Percentiles rank a stretch among this genome's conserved stretches.
Evolutionary conservation across 192 early-diverging fungal genomes (phyloP).

Genomic region (Entomortierella parvispora): DNA sequence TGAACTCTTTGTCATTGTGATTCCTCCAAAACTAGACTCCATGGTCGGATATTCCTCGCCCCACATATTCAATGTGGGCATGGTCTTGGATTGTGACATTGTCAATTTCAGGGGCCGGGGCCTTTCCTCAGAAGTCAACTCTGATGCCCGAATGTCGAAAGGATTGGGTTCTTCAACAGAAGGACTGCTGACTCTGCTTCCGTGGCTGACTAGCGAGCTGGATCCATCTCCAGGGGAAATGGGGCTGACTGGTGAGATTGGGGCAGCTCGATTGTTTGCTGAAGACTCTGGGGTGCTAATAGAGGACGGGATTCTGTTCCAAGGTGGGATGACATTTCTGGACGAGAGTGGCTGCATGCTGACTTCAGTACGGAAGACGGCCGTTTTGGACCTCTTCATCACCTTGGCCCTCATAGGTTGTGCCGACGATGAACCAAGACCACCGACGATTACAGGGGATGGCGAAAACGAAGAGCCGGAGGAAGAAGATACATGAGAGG

Average conservation of each 20-base stretch:
- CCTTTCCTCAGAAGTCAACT: not conserved
- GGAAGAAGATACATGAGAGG: not conserved
- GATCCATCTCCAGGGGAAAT: conserved; percentile 8
- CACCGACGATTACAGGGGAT: no score
- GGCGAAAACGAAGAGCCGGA: no score
- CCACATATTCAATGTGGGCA: conserved; percentile 19
- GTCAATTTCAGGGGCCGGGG: conserved; percentile 28
- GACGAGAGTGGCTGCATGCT: conserved; percentile 46
- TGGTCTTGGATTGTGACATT: conserved; percentile 46
- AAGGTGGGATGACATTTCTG: conserved; percentile 44
- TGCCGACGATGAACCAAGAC: not conserved
- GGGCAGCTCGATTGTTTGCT: not conserved
- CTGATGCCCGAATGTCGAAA: not conserved
- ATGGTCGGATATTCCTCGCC: not conserved
- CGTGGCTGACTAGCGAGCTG: not conserved
- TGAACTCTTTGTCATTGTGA: no score
- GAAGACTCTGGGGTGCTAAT: not conserved
- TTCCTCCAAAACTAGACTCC: no score
- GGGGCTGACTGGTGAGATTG: conserved; percentile 23
- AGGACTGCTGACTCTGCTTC: not conserved
- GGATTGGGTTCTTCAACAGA: not conserved
- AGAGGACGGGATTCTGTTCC: conserved; percentile 38
- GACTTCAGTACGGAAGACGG: conserved; percentile 43
- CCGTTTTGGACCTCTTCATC: conserved; percentile 43
- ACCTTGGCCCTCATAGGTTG: conserved; percentile 16